Conservation (phyloP, 2,329 filamentous ascomycete species). For the Diaporthe batatas region DNA sequence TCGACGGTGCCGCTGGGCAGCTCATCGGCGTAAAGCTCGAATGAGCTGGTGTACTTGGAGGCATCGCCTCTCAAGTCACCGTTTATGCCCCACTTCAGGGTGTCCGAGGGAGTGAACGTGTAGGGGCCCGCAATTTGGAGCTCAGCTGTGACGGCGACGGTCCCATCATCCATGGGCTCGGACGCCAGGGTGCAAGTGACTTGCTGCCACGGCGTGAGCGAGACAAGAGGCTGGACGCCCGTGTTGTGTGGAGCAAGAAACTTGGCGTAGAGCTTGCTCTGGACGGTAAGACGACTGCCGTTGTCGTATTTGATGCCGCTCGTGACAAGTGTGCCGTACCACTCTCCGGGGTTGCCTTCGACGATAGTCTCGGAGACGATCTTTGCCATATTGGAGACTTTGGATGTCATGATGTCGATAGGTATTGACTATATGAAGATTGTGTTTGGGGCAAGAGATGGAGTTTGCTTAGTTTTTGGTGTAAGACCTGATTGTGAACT, state of each 20-base stretch:
- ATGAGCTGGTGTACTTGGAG: background rate
- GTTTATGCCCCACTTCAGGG: background rate
- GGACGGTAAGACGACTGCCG: background rate
- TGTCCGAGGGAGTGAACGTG: conserved; percentile 1
- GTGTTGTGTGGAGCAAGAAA: background rate
- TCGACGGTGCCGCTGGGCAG: conserved; percentile 1
- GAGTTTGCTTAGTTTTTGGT: background rate
- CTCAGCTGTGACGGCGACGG: background rate
- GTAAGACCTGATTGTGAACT: background rate
- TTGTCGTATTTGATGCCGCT: background rate
- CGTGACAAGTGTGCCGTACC: background rate
- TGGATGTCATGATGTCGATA: no score
- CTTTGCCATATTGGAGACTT: background rate
- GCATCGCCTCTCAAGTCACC: background rate
- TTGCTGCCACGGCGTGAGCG: background rate
- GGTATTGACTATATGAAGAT: background rate
- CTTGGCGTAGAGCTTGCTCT: conserved; percentile 13
- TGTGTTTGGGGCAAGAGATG: background rate
- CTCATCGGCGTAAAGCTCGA: background rate
- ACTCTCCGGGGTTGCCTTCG: background rate
- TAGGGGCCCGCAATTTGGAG: background rate
- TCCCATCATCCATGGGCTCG: background rate
- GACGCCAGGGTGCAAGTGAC: background rate
- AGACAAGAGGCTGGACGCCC: background rate
- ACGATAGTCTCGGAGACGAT: background rate